Percentiles rank a stretch among this genome's conserved stretches.
Evolutionary conservation across 2,329 filamentous ascomycete genomes (phyloP).

Genomic region (Sordariomycetes sp.): DNA sequence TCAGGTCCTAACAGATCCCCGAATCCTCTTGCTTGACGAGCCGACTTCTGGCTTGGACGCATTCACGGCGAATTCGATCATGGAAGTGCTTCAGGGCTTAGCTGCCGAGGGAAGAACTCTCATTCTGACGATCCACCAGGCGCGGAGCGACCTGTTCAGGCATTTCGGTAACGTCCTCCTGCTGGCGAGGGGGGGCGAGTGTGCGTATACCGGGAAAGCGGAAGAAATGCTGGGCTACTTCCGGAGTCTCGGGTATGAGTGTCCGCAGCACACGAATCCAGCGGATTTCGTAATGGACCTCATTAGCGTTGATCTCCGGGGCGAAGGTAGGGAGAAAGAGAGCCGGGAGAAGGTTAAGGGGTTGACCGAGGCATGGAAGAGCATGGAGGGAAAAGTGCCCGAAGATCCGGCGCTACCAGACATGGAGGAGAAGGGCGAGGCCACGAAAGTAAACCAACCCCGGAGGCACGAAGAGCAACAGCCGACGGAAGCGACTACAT

Average conservation of each 20-base stretch:
- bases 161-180: constrained; percentile 64
- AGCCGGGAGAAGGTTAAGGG: constrained; percentile 51
- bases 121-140: constrained; percentile 70
- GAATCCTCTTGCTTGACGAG: constrained; percentile 63
- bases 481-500: not conserved
- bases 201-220: constrained; percentile 57
- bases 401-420: not conserved
- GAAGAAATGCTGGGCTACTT: constrained; percentile 58
- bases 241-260: constrained; percentile 45
- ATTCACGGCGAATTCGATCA: constrained; percentile 67
- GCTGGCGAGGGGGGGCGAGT: constrained; percentile 57
- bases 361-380: constrained; percentile 49
- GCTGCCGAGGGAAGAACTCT: constrained; percentile 65
- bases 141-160: constrained; percentile 60
- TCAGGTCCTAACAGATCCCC: constrained; percentile 66
- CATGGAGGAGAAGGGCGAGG: not conserved
- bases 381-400: not conserved
- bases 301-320: constrained; percentile 65
- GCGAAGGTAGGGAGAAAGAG: constrained; percentile 48
- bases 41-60: constrained; percentile 68
- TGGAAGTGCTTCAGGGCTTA: constrained; percentile 60
- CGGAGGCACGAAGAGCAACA: not conserved
- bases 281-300: constrained; percentile 70
- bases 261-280: constrained; percentile 61
- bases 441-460: not conserved